These are phyloP conservation scores for Chytriomyces confervae DNA, from an alignment of 192 early-diverging fungal species.

Conservation along the genomic window DNA sequence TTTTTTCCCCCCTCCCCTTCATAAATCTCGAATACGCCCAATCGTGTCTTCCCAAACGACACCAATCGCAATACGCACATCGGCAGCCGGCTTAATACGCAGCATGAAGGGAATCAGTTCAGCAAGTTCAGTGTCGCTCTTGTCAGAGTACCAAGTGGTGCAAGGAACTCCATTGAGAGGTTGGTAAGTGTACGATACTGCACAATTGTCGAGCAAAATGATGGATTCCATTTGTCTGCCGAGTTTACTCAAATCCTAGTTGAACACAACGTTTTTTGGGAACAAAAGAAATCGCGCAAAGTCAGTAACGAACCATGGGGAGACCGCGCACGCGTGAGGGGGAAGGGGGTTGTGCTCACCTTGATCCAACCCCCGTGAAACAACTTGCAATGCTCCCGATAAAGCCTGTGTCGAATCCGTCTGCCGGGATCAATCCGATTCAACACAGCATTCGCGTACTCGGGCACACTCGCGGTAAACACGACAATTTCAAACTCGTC, in stretches of 20 bases:
- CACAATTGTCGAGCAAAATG: slow-evolving; percentile 28
- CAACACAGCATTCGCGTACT: slow-evolving; percentile 93
- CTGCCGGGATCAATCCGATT: slow-evolving; percentile 79
- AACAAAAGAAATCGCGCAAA: too few relatives aligned
- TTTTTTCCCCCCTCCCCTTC: too few relatives aligned
- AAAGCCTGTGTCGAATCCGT: slow-evolving; percentile 84
- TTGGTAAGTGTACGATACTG: slow-evolving; percentile 21
- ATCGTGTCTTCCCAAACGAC: neutral
- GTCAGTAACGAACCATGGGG: too few relatives aligned
- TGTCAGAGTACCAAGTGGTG: slow-evolving; percentile 15
- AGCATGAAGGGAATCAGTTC: slow-evolving; percentile 26
- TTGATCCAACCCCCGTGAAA: slow-evolving; percentile 91
- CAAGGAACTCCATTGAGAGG: slow-evolving; percentile 24
- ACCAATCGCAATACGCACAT: slow-evolving; percentile 28
- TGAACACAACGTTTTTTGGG: too few relatives aligned
- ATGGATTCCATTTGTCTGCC: slow-evolving; percentile 18
- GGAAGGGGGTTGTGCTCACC: too few relatives aligned
- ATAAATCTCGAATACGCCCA: too few relatives aligned
- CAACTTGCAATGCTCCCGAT: slow-evolving; percentile 86
- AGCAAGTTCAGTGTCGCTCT: slow-evolving; percentile 20
- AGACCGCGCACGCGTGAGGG: too few relatives aligned
- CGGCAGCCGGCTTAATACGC: slow-evolving; percentile 17
- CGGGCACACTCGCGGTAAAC: slow-evolving; percentile 87
- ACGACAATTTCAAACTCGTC: slow-evolving; percentile 85
- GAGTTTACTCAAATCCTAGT: slow-evolving; percentile 26